Evolutionary conservation across 2,329 filamentous ascomycete species (phyloP).

Genomic region (Fonsecaea pedrosoi): DNA sequence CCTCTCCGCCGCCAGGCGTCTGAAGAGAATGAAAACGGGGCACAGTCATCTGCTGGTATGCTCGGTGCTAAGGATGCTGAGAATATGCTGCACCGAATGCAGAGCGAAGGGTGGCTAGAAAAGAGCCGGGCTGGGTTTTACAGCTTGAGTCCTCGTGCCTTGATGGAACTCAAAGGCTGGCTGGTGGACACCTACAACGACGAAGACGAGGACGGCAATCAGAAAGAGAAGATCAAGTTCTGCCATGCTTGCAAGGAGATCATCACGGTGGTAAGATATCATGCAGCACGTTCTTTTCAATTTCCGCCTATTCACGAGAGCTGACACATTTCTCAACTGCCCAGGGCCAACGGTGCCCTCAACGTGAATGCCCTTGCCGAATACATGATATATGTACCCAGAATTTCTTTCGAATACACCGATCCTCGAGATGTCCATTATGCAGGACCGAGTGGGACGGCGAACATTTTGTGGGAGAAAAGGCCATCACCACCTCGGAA

Average conservation of each 20-base stretch:
- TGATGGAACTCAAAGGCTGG: slow-evolving; percentile 86
- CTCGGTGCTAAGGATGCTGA: slow-evolving; percentile 82
- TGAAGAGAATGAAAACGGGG: slow-evolving; percentile 43
- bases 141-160: slow-evolving; percentile 73
- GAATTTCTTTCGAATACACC: slow-evolving; percentile 73
- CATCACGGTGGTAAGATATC: slow-evolving; percentile 68
- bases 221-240: slow-evolving; percentile 77
- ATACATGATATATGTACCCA: slow-evolving; percentile 79
- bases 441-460: slow-evolving; percentile 61
- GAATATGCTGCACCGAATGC: slow-evolving; percentile 69
- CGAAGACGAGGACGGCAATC: slow-evolving; percentile 56
- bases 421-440: slow-evolving; percentile 68
- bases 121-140: slow-evolving; percentile 75
- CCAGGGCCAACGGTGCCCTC: slow-evolving; percentile 75
- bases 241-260: slow-evolving; percentile 91
- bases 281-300: slow-evolving; percentile 9
- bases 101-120: slow-evolving; percentile 85
- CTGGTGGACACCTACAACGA: slow-evolving; percentile 91
- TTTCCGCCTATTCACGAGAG: neutral
- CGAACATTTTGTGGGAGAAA: slow-evolving; percentile 61
- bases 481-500: slow-evolving; percentile 49
- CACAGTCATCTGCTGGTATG: slow-evolving; percentile 46
- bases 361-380: slow-evolving; percentile 70
- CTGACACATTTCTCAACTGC: slow-evolving; percentile 13
- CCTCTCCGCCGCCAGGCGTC: slow-evolving; percentile 46